These are phyloP conservation scores for Athelia sp. DNA, from an alignment of 1,284 basidiomycete genomes.

Conservation along the genomic window DNA sequence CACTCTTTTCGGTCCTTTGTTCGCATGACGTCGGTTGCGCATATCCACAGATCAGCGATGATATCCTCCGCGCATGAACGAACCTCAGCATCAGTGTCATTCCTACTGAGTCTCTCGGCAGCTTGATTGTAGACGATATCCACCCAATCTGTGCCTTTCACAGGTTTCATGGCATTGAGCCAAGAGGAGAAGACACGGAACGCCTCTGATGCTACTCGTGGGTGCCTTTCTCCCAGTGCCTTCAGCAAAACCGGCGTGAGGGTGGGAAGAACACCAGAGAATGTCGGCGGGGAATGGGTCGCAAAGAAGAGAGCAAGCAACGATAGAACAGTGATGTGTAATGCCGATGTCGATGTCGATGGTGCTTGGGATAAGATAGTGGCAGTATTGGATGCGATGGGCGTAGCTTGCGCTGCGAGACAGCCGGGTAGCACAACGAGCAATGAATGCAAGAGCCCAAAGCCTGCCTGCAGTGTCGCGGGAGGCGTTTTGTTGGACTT, in stretches of 20 bases:
- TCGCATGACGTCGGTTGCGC: conserved; percentile 70
- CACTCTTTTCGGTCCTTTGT: conserved; percentile 66
- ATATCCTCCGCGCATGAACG: conserved; percentile 78
- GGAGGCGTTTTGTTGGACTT: conserved; percentile 76
- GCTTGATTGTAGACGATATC: conserved; percentile 75
- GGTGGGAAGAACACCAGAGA: conserved; percentile 52
- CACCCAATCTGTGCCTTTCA: conserved; percentile 56
- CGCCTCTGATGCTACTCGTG: conserved; percentile 75
- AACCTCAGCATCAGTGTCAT: conserved; percentile 91
- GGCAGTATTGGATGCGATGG: conserved; percentile 59
- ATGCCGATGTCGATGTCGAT: conserved; percentile 62
- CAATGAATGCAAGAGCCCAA: conserved; percentile 73
- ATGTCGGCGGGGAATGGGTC: conserved; percentile 71
- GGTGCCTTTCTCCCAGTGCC: conserved; percentile 69
- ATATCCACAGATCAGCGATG: conserved; percentile 83
- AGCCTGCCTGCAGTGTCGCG: conserved; percentile 81
- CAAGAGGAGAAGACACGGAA: conserved; percentile 77
- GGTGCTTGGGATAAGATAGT: conserved; percentile 59
- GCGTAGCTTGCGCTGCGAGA: conserved; percentile 65
- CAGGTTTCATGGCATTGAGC: conserved; percentile 56
- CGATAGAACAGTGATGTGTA: conserved; percentile 78
- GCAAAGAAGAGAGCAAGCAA: conserved; percentile 85
- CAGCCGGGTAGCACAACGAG: conserved; percentile 82
- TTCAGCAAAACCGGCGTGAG: conserved; percentile 74
- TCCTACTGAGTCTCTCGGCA: conserved; percentile 63